Evolutionary conservation across 2,329 filamentous ascomycete genomes (phyloP).

Genomic region (Dactylellina cionopaga): DNA sequence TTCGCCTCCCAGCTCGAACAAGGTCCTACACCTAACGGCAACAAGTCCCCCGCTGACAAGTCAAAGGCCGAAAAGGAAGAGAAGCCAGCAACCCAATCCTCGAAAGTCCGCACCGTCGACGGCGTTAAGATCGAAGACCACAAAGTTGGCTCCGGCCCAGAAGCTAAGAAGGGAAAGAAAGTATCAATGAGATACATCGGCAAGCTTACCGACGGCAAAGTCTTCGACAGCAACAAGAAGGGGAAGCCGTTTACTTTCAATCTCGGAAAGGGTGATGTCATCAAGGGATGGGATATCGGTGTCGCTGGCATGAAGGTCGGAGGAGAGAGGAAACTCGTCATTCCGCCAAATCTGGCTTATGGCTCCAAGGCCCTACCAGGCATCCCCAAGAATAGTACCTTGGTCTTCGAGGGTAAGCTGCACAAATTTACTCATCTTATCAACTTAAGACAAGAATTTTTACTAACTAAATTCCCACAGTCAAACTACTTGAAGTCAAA

Average conservation of each 20-base stretch:
- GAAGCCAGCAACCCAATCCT: constrained; percentile 60
- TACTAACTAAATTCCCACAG: constrained; percentile 56
- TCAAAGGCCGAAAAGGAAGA: constrained; percentile 60
- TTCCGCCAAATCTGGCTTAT: constrained; percentile 88
- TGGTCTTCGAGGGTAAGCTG: constrained; percentile 77
- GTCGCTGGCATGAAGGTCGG: constrained; percentile 90
- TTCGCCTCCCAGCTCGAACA: constrained; percentile 99
- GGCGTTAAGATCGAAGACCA: constrained; percentile 96
- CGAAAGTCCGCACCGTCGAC: constrained; percentile 68
- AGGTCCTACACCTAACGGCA: constrained; percentile 81
- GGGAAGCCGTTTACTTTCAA: constrained; percentile 97
- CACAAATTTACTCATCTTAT: not conserved
- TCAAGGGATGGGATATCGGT: constrained; percentile 98
- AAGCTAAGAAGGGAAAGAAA: constrained; percentile 87
- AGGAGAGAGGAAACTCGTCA: constrained; percentile 89
- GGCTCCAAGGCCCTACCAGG: constrained; percentile 83
- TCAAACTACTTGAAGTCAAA: constrained; percentile 86
- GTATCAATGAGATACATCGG: constrained; percentile 98
- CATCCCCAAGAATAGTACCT: constrained; percentile 88
- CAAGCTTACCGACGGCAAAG: constrained; percentile 92
- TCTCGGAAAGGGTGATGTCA: constrained; percentile 92
- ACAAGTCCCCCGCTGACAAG: constrained; percentile 57
- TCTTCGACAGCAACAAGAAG: constrained; percentile 99
- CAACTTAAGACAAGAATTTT: not conserved
- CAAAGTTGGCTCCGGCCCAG: constrained; percentile 85